Conservation (phyloP, 1,284 basidiomycete genomes). For the Pisolithus thermaeus region DNA sequence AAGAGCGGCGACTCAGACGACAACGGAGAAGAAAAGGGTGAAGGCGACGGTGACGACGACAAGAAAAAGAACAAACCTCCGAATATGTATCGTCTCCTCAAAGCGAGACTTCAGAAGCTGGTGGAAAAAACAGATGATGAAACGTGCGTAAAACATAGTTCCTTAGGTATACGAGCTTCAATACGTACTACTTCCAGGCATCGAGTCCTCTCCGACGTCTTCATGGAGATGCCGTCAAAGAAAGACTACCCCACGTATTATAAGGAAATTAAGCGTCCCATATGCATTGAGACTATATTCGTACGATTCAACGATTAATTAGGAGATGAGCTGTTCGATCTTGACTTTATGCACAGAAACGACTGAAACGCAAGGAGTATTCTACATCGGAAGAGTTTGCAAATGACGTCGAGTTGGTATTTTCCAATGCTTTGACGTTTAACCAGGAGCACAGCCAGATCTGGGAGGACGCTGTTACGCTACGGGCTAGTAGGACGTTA, state of each 20-base stretch:
- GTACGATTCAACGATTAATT: constrained; percentile 41
- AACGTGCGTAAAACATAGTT: constrained; percentile 30
- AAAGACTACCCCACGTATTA: constrained; percentile 85
- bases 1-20: constrained; percentile 39
- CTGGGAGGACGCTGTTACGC: constrained; percentile 64
- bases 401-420: constrained; percentile 84
- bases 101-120: constrained; percentile 62
- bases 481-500: constrained; percentile 45
- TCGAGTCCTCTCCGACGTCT: constrained; percentile 65
- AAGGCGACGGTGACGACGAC: constrained; percentile 35
- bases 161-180: constrained; percentile 2
- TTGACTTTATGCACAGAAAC: constrained; percentile 46
- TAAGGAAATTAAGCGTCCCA: constrained; percentile 75
- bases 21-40: constrained; percentile 35
- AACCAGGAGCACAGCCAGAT: constrained; percentile 73
- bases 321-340: constrained; percentile 6
- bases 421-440: constrained; percentile 83
- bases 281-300: constrained; percentile 76
- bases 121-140: constrained; percentile 60
- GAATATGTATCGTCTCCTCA: constrained; percentile 57
- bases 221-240: constrained; percentile 79
- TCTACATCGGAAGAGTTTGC: constrained; percentile 64
- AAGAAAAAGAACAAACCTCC: constrained; percentile 55
- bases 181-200: constrained; percentile 39
- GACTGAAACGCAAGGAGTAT: constrained; percentile 72